These are phyloP conservation scores for Aristolochia contorta DNA, from an alignment of 164 flowering plant genomes.

Conservation along the genomic window DNA sequence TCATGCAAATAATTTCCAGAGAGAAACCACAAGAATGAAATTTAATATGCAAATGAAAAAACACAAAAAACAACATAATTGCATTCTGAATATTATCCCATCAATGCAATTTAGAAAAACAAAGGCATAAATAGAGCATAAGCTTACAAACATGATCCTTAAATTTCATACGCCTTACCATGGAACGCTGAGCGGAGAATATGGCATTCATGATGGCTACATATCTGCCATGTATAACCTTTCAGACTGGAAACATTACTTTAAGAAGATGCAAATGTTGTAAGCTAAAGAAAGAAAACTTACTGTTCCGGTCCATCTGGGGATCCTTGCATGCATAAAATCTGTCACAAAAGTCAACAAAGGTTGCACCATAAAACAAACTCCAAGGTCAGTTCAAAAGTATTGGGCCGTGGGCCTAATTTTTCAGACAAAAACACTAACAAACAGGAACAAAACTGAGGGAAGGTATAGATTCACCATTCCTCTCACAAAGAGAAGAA, in stretches of 20 bases:
- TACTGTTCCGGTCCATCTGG: conserved; percentile 99
- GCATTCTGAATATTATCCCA: no score
- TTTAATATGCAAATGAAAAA: no score
- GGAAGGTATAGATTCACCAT: no score
- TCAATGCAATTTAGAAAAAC: no score
- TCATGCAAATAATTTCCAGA: no score
- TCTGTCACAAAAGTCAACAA: conserved; percentile 33
- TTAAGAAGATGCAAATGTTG: conserved; percentile 6
- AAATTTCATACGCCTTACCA: conserved; percentile 37
- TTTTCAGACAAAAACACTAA: no score
- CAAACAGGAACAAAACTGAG: no score
- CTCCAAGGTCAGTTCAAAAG: neutral
- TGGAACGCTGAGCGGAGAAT: conserved; percentile 94
- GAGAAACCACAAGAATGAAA: no score
- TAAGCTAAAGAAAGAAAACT: conserved; percentile 18
- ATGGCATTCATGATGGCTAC: conserved; percentile 97
- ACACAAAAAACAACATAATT: no score
- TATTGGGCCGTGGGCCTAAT: neutral
- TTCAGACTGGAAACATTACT: conserved; percentile 4
- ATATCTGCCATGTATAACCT: conserved; percentile 47
- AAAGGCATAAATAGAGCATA: neutral
- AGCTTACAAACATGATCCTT: neutral
- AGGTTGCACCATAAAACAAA: neutral
- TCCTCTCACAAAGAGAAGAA: no score
- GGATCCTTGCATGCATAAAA: conserved; percentile 91